These are phyloP conservation scores for Aspergillus pseudotamarii DNA, from an alignment of 2,329 filamentous ascomycete genomes.

Conservation along the genomic window DNA sequence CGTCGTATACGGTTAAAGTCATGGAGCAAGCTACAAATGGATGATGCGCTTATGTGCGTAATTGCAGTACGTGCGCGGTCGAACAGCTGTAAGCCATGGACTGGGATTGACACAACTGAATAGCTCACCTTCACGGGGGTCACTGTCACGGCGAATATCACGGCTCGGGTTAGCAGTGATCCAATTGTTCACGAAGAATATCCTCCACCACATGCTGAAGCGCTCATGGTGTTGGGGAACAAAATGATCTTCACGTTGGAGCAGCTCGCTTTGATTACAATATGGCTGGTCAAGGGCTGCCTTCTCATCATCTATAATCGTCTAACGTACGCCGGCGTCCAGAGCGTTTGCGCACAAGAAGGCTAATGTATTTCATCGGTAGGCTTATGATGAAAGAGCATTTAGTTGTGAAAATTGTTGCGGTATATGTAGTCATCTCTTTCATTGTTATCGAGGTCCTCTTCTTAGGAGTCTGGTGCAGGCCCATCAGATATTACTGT, in stretches of 20 bases:
- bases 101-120: background rate
- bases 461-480: slow-evolving; percentile 4
- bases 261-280: background rate
- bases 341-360: too few relatives aligned
- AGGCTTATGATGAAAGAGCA: slow-evolving; percentile 3
- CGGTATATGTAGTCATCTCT: background rate
- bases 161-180: background rate
- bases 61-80: background rate
- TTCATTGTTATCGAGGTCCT: slow-evolving; percentile 4
- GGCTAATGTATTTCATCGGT: background rate
- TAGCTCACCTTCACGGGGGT: background rate
- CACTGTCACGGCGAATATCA: background rate
- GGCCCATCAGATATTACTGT: background rate
- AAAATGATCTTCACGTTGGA: slow-evolving; percentile 2
- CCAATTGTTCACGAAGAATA: background rate
- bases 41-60: background rate
- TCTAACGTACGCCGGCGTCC: background rate
- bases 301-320: slow-evolving; percentile 4
- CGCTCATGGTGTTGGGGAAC: background rate
- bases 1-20: background rate
- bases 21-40: slow-evolving; percentile 1
- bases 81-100: background rate
- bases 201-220: background rate
- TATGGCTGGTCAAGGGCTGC: slow-evolving; percentile 7
- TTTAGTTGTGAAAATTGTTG: background rate